Evolutionary conservation across 257 asterid species (phyloP), one percentile per base, ranked within the genome.

Genomic region (Scutellaria minor): DNA sequence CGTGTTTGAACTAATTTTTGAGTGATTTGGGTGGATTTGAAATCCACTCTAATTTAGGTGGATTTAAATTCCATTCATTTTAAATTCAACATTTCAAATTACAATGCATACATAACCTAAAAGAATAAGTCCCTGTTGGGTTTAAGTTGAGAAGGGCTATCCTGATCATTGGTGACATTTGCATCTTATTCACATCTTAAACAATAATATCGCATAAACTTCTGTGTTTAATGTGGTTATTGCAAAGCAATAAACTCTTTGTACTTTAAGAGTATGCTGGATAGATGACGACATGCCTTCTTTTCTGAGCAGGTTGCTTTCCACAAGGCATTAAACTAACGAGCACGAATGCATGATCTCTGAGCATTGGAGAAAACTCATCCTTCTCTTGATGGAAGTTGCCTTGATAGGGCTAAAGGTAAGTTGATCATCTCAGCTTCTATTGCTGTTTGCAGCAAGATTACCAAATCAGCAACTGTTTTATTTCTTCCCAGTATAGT

Each of bases 231-330:
- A 9, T 70, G 22, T 48, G 37, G 65, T 63, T 80, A 44, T 51
- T 46, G 44, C 62, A 15, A 20, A 50, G 15, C 42, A 9, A 13
- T 39, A 40, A 11, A 13, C 24, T 6, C 14, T 61, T 41, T 40
- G 72, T 55, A 61, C 64, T 55, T 66, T 22, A 14, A 35, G 66
- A 57, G 20, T 27, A 52, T 61, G 55, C 60, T 22, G 22, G 41
- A 14, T 42, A 24, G 74, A 52, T 22, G 55, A 74, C 46, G 55
- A 74, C 46, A n/a, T 15, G 20, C 62, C 58, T 5, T 76, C n/a
- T 60, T 67, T 53, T 31, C 50, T 73, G 40, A 27, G 82, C 88
- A 92, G 98, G 98, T 90, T 70, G 89, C 98, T 44, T 93, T 86
- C 78, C 98, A 93, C 88, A 93, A 83, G 85, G 72, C 97, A 20